A percentile compares a stretch with the other conserved stretches of the same genome.
These are phyloP conservation scores for Thelonectria rubi DNA, from an alignment of 2,329 filamentous ascomycete genomes.

Conservation along the genomic window DNA sequence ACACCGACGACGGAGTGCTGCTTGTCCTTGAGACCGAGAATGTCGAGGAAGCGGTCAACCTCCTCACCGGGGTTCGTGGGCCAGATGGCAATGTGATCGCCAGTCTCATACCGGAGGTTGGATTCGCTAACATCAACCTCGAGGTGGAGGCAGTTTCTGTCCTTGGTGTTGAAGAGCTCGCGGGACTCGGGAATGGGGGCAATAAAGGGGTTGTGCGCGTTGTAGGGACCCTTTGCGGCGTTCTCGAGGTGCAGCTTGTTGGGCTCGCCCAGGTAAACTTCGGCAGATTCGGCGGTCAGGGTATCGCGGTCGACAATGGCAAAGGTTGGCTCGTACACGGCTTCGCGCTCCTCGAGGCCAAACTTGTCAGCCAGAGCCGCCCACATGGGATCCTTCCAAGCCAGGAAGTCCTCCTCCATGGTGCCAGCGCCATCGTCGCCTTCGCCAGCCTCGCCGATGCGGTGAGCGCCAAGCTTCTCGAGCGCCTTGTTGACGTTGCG, in stretches of 20 bases:
- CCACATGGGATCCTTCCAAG: slow-evolving; percentile 99
- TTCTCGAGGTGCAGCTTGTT: slow-evolving; percentile 96
- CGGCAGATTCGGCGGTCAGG: slow-evolving; percentile 76
- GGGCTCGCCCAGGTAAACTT: slow-evolving; percentile 94
- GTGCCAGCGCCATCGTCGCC: slow-evolving; percentile 98
- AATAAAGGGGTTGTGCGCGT: slow-evolving; percentile 96
- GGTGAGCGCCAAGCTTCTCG: slow-evolving; percentile 80
- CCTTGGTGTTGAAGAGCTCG: slow-evolving; percentile 89
- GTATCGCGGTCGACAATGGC: slow-evolving; percentile 79
- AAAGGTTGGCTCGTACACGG: slow-evolving; percentile 94
- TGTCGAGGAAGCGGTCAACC: slow-evolving; percentile 86
- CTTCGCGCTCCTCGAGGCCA: slow-evolving; percentile 92
- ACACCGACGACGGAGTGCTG: slow-evolving; percentile 84
- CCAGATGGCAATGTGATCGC: slow-evolving; percentile 97
- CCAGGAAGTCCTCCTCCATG: slow-evolving; percentile 99
- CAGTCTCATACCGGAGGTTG: slow-evolving; percentile 92
- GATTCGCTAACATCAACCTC: slow-evolving; percentile 92
- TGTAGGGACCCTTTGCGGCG: slow-evolving; percentile 85
- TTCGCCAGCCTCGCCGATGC: slow-evolving; percentile 89
- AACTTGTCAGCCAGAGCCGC: slow-evolving; percentile 81
- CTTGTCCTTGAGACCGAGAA: slow-evolving; percentile 80
- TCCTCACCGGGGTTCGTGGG: slow-evolving; percentile 93
- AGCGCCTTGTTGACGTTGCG: slow-evolving; percentile 87
- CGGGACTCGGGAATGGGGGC: slow-evolving; percentile 91
- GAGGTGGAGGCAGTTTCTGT: slow-evolving; percentile 95